Percentiles rank a stretch among this genome's conserved stretches.
Conservation (phyloP, 169 alveolate genomes). For the Perkinsus olseni region DNA sequence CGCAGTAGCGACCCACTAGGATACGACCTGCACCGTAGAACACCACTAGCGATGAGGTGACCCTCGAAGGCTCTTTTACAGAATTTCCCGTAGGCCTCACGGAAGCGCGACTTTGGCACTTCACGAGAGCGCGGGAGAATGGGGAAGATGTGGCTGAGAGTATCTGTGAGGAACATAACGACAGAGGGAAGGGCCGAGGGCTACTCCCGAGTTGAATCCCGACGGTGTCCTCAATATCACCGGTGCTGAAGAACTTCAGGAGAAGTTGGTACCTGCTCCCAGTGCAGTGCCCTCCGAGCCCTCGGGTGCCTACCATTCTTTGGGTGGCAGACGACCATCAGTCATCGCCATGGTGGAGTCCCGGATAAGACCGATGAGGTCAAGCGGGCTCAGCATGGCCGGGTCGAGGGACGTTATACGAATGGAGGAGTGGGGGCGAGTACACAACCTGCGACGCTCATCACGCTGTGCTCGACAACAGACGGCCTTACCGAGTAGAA, state of each 20-base stretch:
- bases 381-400: background rate
- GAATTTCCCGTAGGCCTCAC: background rate
- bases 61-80: background rate
- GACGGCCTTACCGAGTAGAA: background rate
- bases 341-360: background rate
- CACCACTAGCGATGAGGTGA: background rate
- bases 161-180: background rate
- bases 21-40: background rate
- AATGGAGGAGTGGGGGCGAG: background rate
- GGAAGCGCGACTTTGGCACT: background rate
- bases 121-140: background rate
- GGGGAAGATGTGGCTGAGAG: background rate
- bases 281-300: too few relatives aligned
- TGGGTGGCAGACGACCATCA: background rate
- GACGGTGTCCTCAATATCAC: background rate
- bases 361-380: background rate
- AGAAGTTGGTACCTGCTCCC: background rate
- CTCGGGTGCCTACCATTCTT: background rate
- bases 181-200: too few relatives aligned
- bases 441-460: background rate
- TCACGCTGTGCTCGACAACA: background rate
- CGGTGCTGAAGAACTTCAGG: background rate
- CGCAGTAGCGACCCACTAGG: background rate
- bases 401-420: background rate
- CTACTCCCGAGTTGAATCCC: background rate